Base-by-base conservation (phyloP, 345 rosid species). In the Camelina laxa region DNA sequence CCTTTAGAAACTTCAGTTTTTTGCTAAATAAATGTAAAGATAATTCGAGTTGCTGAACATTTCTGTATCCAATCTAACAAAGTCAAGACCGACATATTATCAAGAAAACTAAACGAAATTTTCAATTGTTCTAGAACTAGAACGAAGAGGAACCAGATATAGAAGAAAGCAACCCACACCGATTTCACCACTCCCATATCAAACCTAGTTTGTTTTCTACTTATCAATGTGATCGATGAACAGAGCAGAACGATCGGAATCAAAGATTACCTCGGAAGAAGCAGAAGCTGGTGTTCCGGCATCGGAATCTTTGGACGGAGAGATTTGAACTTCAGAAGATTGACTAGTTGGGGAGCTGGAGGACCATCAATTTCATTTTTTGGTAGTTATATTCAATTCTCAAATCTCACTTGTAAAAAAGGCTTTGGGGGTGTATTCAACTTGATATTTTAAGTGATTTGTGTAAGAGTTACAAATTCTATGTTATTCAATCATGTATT, bases 71-170 rank as follows among this genome's bases (percentile, higher is more conserved):
- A 55, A 15, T 7, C 9, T 7, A 33, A 33, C 4, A 31, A 57
- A 31, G 41, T 31, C 5, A 31, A 31, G n/a, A n/a, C n/a, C n/a
- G 3, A 57, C 42, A 57, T 0, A 45, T 14, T 44, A 5, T 44
- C 2, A 2, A n/a, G 9, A 45, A n/a, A 45, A 15, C 17, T 2
- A 44, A 15, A 14, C 48, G 39, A 30, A n/a, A 9, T 31, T 31
- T 31, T 57, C 4, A 31, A 57, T n/a, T n/a, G n/a, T n/a, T n/a
- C n/a, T n/a, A n/a, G n/a, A n/a, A 58, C 5, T 13, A 45, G 19
- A 6, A 75, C 30, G 7, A 79, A 35, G 7, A 80, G 17, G 6
- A 53, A 48, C 24, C 51, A 77, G 16, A 77, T 27, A 17, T 4
- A 38, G 15, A 53, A 22, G 11, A 10, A 9, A 54, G 24, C 31